phyloP scores from a whole-genome alignment of 805 yeast genomes.

The Debaryomyces maramus region DNA sequence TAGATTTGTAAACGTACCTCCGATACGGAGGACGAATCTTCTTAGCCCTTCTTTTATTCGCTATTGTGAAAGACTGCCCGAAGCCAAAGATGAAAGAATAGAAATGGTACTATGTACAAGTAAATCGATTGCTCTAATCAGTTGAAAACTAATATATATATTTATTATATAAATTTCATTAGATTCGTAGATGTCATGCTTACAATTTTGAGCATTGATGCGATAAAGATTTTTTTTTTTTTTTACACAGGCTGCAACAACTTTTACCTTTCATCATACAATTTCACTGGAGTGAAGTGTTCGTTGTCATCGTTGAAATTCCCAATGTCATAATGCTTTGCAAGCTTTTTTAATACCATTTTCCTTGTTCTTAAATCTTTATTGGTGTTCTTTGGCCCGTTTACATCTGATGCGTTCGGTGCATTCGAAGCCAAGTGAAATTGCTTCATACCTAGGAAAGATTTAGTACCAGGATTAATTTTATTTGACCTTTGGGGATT shows the following conservation, averaged over 20 bases:
- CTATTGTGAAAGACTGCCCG: slow-evolving; percentile 50
- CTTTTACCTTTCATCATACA: neutral
- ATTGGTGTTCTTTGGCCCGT: neutral
- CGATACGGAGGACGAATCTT: slow-evolving; percentile 78
- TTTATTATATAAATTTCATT: neutral
- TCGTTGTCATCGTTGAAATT: neutral
- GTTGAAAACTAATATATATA: neutral
- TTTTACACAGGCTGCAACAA: neutral
- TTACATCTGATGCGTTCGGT: neutral
- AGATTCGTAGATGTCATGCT: slow-evolving; percentile 1
- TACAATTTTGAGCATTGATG: neutral
- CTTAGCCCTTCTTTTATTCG: slow-evolving; percentile 84
- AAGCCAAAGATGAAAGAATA: neutral
- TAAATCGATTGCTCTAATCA: neutral
- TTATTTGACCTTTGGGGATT: neutral
- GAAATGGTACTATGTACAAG: slow-evolving; percentile 1
- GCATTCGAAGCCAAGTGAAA: slow-evolving; percentile 9
- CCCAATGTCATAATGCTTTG: slow-evolving; percentile 7
- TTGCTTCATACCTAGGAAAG: slow-evolving; percentile 12
- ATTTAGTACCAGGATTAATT: slow-evolving; percentile 3
- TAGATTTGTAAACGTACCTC: slow-evolving; percentile 62
- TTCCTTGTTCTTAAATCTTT: slow-evolving; percentile 6
- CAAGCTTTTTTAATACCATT: slow-evolving; percentile 7
- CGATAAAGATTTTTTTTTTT: neutral
- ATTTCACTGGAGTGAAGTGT: neutral